These are phyloP conservation scores for Corynespora cassiicola DNA, from an alignment of 2,329 filamentous ascomycete species.

Conservation along the genomic window DNA sequence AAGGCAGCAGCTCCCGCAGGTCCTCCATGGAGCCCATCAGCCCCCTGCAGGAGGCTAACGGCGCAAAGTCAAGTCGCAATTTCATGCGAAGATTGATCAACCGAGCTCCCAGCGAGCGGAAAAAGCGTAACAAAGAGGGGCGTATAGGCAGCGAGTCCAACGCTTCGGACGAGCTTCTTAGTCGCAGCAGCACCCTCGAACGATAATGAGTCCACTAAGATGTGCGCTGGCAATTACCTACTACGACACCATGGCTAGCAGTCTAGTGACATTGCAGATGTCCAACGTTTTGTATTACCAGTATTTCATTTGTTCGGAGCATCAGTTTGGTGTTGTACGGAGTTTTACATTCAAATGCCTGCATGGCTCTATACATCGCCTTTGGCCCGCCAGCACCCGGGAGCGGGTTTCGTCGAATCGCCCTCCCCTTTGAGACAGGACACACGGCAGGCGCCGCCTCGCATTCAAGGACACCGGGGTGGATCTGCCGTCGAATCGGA, in stretches of 20 bases:
- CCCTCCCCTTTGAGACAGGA: constrained; percentile 14
- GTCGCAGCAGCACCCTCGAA: constrained; percentile 46
- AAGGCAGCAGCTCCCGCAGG: constrained; percentile 27
- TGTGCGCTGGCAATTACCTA: too few relatives aligned
- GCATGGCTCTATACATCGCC: too few relatives aligned
- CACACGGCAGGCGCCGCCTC: too few relatives aligned
- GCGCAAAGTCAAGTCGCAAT: constrained; percentile 38
- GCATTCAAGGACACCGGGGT: too few relatives aligned
- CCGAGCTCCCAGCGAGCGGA: constrained; percentile 52
- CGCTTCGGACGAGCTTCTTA: constrained; percentile 39
- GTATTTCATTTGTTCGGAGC: constrained; percentile 15
- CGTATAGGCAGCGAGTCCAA: constrained; percentile 38
- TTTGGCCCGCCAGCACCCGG: constrained; percentile 4
- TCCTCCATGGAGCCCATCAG: constrained; percentile 35
- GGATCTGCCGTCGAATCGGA: too few relatives aligned
- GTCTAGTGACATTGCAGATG: too few relatives aligned
- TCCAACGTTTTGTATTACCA: too few relatives aligned
- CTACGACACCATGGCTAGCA: too few relatives aligned
- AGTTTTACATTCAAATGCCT: constrained; percentile 13
- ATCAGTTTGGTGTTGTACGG: constrained; percentile 16
- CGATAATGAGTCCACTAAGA: constrained; percentile 28
- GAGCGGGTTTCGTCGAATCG: constrained; percentile 17
- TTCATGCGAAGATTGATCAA: constrained; percentile 51
- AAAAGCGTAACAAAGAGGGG: constrained; percentile 42
- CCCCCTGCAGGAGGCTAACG: constrained; percentile 38